Conservation (phyloP, 331 rosid genomes). For the Erythrophleum ivorense region DNA sequence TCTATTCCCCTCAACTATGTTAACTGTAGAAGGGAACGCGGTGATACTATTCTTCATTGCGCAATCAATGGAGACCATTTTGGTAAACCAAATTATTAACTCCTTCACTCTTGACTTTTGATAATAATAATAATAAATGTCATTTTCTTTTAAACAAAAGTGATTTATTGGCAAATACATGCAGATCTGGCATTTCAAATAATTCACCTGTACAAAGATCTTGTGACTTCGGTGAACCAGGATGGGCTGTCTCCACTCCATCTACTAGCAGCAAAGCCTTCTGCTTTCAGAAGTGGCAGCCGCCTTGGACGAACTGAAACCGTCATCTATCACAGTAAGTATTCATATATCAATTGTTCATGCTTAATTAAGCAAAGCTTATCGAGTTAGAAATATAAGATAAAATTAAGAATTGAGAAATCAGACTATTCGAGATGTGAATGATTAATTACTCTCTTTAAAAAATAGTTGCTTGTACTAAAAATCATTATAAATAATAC, state of each 20-base stretch:
- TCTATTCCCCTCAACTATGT: background rate
- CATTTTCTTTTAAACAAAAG: background rate
- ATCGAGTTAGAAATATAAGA: too few species aligned
- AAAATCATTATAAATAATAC: too few species aligned
- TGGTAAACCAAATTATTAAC: conserved; percentile 31
- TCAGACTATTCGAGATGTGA: too few species aligned
- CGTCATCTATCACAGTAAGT: conserved; percentile 54
- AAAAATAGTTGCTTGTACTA: too few species aligned
- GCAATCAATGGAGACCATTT: conserved; percentile 52
- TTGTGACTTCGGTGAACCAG: conserved; percentile 30
- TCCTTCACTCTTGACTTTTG: background rate
- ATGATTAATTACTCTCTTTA: too few species aligned
- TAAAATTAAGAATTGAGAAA: too few species aligned
- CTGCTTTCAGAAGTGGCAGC: conserved; percentile 59
- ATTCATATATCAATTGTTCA: too few species aligned
- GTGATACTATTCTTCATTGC: conserved; percentile 60
- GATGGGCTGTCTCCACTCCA: conserved; percentile 61
- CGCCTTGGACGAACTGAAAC: conserved; percentile 35
- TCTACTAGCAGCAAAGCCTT: conserved; percentile 55
- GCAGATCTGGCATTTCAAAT: conserved; percentile 71
- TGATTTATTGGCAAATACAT: background rate
- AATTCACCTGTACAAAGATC: conserved; percentile 27
- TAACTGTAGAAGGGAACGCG: conserved; percentile 44
- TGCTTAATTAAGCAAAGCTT: too few species aligned
- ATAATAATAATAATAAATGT: too few species aligned